A percentile compares a stretch with the other conserved stretches of the same genome.
phyloP scores from a whole-genome alignment of 1,284 basidiomycete genomes.

The Vanrija humicola region DNA sequence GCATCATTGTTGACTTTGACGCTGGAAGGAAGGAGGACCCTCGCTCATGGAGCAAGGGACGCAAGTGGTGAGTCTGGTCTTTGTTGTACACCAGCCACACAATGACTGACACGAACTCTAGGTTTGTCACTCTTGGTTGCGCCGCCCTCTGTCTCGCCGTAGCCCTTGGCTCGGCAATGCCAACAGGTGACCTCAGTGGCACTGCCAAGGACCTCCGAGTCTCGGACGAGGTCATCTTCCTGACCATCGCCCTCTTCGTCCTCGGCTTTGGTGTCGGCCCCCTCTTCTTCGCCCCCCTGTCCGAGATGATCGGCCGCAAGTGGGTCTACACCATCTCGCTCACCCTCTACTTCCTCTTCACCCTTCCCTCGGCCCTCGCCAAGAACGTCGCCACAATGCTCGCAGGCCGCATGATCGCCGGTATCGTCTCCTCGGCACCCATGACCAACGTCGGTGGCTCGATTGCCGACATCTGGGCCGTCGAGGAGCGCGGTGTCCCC shows the following conservation, averaged over 20 bases:
- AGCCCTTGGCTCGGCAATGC: conserved; percentile 50
- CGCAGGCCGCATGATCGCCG: conserved; percentile 51
- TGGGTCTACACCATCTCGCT: conserved; percentile 49
- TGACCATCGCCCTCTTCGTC: conserved; percentile 51
- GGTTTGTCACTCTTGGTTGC: conserved; percentile 30
- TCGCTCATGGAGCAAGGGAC: conserved; percentile 29
- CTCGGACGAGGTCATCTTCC: conserved; percentile 46
- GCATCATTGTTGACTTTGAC: conserved; percentile 32
- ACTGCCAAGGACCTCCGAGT: conserved; percentile 45
- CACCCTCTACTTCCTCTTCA: conserved; percentile 50
- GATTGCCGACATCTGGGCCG: conserved; percentile 51
- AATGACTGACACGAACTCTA: conserved; percentile 3
- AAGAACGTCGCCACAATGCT: conserved; percentile 51
- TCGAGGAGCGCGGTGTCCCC: conserved; percentile 48
- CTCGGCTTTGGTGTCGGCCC: conserved; percentile 51
- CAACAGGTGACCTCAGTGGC: conserved; percentile 49
- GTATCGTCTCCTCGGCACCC: conserved; percentile 50
- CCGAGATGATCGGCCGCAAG: conserved; percentile 45
- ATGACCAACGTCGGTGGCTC: conserved; percentile 53
- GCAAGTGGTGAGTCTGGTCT: conserved; percentile 31
- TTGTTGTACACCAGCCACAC: neutral
- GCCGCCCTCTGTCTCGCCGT: conserved; percentile 36
- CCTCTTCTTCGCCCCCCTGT: conserved; percentile 47
- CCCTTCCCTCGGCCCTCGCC: conserved; percentile 50
- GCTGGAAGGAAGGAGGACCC: conserved; percentile 30